Base-by-base conservation (phyloP, 164 flowering plant species). In the Cinnamomum chago region DNA sequence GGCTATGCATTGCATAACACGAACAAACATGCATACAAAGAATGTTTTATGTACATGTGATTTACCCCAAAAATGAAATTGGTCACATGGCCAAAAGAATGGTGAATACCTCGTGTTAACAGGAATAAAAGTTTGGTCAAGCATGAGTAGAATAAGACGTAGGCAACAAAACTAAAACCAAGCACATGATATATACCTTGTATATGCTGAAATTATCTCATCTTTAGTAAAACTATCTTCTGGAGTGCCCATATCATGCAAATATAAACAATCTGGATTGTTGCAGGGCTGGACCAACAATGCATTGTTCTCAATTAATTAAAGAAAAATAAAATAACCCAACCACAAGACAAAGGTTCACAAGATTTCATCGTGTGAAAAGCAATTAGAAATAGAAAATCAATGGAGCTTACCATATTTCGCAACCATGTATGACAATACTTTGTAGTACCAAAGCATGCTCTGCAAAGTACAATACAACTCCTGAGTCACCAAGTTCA, bases 381-480 rank as follows among this genome's bases (percentile, higher is more conserved):
- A 14, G 20, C 17, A 55, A 2, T 55, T 30, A 30, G 6, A 30
- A 30, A 3, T 0, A 30, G 5, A 30, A 30, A 30, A 30, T 15
- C 60, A 55, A 15, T 15, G 47, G 47, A 40, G 47, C 89, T 75
- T 89, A 94, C 99, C 95, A 84, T 85, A 77, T 89, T 96, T 78
- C 94, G 88, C 82, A 96, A 81, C 99, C 99, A 96, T 73, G 97
- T 89, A 80, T 96, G 98, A 79, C 99, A 96, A 77, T 96, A 96
- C 76, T 96, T 96, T 22, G 98, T 96, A 15, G 99, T 96, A 64
- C 99, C 99, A 88, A 92, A 96, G 86, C 98, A 90, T 47, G 97
- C 99, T 88, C 99, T 96, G 87, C 75, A 83, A 76, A 58, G 40
- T 9, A 15, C 47, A 75, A 66, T 20, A 51, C 28, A 70, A 67